Conservation (phyloP, 2,329 filamentous ascomycete genomes). For the Kalmusia sp. region DNA sequence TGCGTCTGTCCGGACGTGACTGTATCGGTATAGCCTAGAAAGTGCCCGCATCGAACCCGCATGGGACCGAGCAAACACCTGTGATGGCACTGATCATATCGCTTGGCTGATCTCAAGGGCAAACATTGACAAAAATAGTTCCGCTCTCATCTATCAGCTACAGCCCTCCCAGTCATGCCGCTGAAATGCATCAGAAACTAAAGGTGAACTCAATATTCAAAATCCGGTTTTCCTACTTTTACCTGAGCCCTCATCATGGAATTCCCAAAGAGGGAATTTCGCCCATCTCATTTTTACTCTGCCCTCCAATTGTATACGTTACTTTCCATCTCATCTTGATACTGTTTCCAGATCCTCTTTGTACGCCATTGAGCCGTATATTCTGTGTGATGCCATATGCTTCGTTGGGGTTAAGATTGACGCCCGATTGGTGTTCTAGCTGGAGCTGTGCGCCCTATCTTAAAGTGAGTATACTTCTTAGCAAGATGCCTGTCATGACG, state of each 20-base stretch:
- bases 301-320: constrained; percentile 74
- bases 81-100: too few relatives aligned
- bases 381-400: constrained; percentile 82
- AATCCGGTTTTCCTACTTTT: constrained; percentile 7
- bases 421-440: constrained; percentile 84
- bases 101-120: too few relatives aligned
- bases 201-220: not conserved
- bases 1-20: too few relatives aligned
- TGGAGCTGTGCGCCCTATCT: constrained; percentile 77
- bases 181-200: constrained; percentile 7
- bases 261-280: constrained; percentile 82
- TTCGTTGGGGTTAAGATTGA: constrained; percentile 73
- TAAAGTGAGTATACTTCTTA: constrained; percentile 15
- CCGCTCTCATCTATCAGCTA: not conserved
- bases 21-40: too few relatives aligned
- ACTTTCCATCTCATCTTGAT: constrained; percentile 92
- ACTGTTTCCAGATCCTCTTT: constrained; percentile 74
- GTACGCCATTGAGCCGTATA: constrained; percentile 78
- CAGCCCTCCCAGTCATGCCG: not conserved
- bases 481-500: constrained; percentile 10
- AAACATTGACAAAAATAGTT: too few relatives aligned
- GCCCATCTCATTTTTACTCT: constrained; percentile 78
- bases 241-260: constrained; percentile 54
- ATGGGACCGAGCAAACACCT: too few relatives aligned
- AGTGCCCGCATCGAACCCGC: too few relatives aligned